A percentile compares a stretch with the other conserved stretches of the same genome.
Conservation (phyloP, 371 early-diverging fungal genomes). For the Haplosporangium sp. region DNA sequence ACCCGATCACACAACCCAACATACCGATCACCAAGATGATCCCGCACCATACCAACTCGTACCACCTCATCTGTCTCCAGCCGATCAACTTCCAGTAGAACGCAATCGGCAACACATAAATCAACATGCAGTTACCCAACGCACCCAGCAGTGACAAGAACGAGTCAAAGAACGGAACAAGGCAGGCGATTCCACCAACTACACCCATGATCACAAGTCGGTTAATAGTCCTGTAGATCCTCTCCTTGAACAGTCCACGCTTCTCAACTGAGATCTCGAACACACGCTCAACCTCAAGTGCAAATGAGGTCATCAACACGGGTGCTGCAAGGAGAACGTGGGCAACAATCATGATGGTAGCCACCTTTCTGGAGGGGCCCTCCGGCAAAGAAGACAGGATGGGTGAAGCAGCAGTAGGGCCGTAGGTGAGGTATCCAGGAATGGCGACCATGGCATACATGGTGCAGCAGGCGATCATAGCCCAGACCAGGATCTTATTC, state of each 20-base stretch:
- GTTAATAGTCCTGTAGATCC: slow-evolving; percentile 63
- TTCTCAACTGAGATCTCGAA: slow-evolving; percentile 24
- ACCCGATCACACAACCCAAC: slow-evolving; percentile 80
- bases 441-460: slow-evolving; percentile 81
- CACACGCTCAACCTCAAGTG: slow-evolving; percentile 71
- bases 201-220: slow-evolving; percentile 64
- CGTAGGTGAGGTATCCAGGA: slow-evolving; percentile 85
- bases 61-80: slow-evolving; percentile 64
- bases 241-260: slow-evolving; percentile 39
- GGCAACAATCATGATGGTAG: slow-evolving; percentile 79
- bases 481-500: slow-evolving; percentile 73
- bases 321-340: slow-evolving; percentile 89
- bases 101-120: slow-evolving; percentile 84
- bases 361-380: slow-evolving; percentile 59
- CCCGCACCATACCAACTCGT: slow-evolving; percentile 71
- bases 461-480: slow-evolving; percentile 75
- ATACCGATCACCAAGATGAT: slow-evolving; percentile 75
- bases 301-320: slow-evolving; percentile 81
- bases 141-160: slow-evolving; percentile 87
- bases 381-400: slow-evolving; percentile 75
- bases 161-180: slow-evolving; percentile 83
- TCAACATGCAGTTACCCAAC: slow-evolving; percentile 78
- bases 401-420: slow-evolving; percentile 70
- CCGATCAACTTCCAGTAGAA: slow-evolving; percentile 82
- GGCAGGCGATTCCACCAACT: slow-evolving; percentile 68